Conservation (phyloP, 1,284 basidiomycete species). For the Vanrija sp. region DNA sequence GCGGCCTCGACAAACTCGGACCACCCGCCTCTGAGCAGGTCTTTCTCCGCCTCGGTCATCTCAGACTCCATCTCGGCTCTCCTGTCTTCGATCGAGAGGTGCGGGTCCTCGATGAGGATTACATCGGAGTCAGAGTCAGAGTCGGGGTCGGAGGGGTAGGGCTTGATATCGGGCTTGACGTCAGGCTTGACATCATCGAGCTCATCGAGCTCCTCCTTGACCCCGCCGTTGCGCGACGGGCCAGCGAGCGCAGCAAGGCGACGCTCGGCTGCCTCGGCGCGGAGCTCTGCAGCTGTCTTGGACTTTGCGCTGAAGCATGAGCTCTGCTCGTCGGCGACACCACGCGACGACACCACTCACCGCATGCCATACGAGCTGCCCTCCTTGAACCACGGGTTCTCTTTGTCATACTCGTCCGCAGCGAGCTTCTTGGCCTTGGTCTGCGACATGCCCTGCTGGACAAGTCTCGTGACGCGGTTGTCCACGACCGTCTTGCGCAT, state of each 20-base stretch:
- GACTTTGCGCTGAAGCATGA: constrained; percentile 31
- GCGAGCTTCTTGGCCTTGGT: constrained; percentile 32
- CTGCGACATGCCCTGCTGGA: constrained; percentile 19
- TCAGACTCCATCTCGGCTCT: constrained; percentile 38
- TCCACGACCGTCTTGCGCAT: constrained; percentile 29
- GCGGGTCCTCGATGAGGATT: constrained; percentile 28
- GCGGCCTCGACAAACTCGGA: constrained; percentile 5
- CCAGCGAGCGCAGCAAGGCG: constrained; percentile 24
- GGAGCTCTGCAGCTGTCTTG: constrained; percentile 38
- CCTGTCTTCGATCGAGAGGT: constrained; percentile 24
- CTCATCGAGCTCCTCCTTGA: background rate
- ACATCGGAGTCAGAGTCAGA: constrained; percentile 9
- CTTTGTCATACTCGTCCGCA: constrained; percentile 26
- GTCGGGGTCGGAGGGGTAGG: background rate
- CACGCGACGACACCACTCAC: constrained; percentile 16
- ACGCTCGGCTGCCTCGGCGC: constrained; percentile 40
- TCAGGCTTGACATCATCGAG: background rate
- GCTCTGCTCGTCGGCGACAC: too few species aligned
- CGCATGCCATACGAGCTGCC: constrained; percentile 39
- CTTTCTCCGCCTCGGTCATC: constrained; percentile 33
- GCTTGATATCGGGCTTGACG: too few species aligned
- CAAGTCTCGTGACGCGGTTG: constrained; percentile 9
- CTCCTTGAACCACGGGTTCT: constrained; percentile 42
- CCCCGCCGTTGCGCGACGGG: constrained; percentile 1
- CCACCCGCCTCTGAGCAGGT: background rate